Conservation (phyloP, 2,329 filamentous ascomycete species). For the Colletotrichum incanum region DNA sequence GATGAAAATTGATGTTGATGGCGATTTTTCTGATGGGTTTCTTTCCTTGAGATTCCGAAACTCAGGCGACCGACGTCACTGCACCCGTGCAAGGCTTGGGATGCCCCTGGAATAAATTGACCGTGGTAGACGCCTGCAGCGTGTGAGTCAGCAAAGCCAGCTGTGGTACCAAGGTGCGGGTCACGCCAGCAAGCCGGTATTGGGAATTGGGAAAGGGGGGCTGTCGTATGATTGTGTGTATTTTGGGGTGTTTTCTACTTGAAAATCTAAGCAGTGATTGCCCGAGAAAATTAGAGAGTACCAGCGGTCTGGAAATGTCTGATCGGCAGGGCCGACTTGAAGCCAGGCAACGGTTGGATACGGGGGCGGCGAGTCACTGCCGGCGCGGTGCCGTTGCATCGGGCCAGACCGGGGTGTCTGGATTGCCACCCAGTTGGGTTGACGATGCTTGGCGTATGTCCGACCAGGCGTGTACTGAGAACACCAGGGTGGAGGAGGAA, state of each 20-base stretch:
- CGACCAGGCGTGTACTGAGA: neutral
- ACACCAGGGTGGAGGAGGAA: neutral
- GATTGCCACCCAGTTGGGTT: neutral
- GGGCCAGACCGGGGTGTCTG: neutral
- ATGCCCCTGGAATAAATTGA: constrained; percentile 20
- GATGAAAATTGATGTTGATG: neutral
- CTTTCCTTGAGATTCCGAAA: neutral
- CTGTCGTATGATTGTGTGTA: constrained; percentile 33
- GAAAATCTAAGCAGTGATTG: neutral
- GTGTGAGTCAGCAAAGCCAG: constrained; percentile 26
- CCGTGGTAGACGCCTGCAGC: neutral
- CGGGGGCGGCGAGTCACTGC: constrained; percentile 12
- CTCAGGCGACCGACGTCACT: constrained; percentile 30
- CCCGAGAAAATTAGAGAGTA: neutral
- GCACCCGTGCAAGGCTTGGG: neutral
- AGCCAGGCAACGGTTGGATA: constrained; percentile 10
- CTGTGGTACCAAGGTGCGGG: constrained; percentile 8
- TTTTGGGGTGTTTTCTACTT: neutral
- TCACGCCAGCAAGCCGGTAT: constrained; percentile 8
- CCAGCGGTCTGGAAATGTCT: neutral
- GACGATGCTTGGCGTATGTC: neutral
- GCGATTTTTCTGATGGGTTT: neutral
- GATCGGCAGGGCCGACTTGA: constrained; percentile 10
- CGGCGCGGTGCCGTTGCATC: constrained; percentile 28
- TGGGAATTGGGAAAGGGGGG: constrained; percentile 6